Conservation (phyloP, 352 stramenopile genomes). For the Aphanomyces astaci region DNA sequence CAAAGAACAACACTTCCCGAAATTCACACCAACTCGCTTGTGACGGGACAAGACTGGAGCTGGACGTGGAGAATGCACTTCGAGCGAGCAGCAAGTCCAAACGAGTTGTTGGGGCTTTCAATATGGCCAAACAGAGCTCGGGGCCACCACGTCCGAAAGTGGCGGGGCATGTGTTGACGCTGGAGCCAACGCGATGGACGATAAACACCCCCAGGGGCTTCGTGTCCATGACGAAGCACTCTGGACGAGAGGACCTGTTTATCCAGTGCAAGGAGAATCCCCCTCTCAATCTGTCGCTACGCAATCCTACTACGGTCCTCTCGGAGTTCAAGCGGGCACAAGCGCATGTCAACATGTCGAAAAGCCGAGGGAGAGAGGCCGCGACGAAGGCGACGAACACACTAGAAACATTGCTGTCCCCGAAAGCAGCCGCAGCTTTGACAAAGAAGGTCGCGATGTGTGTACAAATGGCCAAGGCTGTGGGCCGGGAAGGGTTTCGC, state of each 20-base stretch:
- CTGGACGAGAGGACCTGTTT: not conserved
- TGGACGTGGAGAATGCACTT: not conserved
- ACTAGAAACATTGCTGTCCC: not conserved
- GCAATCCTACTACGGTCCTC: not conserved
- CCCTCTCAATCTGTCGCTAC: not conserved
- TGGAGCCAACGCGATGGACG: not conserved
- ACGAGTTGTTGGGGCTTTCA: not conserved
- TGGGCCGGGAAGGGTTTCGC: not conserved
- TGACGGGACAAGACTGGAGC: not conserved
- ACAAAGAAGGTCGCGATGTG: not conserved
- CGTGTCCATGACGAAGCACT: conserved; percentile 1
- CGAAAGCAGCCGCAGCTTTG: not conserved
- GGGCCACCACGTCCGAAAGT: not conserved
- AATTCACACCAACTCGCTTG: too few species aligned
- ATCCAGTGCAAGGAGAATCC: not conserved
- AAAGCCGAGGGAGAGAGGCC: not conserved
- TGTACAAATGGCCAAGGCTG: not conserved
- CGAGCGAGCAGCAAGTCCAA: not conserved
- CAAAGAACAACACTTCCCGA: not conserved
- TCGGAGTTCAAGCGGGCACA: not conserved
- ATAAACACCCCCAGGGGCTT: not conserved
- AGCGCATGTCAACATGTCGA: not conserved
- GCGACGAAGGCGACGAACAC: not conserved
- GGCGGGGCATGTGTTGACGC: not conserved
- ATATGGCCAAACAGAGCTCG: not conserved